Percentiles rank a stretch among this genome's conserved stretches.
Conservation (phyloP, 148 eudicot genomes). For the Persicaria maculosa region DNA sequence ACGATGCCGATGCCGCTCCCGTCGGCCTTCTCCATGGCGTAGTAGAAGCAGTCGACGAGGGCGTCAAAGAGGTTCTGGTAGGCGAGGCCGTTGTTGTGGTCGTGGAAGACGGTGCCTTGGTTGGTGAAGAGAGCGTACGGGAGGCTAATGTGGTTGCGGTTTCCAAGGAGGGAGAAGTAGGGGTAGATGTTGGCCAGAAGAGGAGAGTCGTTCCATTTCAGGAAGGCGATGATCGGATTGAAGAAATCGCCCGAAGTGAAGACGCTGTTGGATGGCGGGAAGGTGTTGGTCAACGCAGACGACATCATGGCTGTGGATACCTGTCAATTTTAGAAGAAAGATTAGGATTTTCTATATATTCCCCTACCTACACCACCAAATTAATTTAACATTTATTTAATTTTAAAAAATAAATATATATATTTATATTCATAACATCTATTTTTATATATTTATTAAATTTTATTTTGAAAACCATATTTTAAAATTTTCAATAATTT, state of each 20-base stretch:
- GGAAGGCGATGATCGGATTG: constrained; percentile 18
- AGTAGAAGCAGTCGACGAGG: constrained; percentile 18
- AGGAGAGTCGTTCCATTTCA: constrained; percentile 16
- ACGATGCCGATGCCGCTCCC: constrained; percentile 21
- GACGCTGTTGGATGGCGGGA: constrained; percentile 24
- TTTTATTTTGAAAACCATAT: too few relatives aligned
- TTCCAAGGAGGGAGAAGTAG: constrained; percentile 17
- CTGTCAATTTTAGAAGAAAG: too few relatives aligned
- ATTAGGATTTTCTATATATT: too few relatives aligned
- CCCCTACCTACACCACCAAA: too few relatives aligned
- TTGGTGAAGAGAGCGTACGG: constrained; percentile 22
- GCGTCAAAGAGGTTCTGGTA: constrained; percentile 20
- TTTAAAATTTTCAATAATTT: too few relatives aligned
- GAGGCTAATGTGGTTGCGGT: not conserved
- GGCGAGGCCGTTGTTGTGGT: constrained; percentile 13
- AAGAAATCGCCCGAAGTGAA: constrained; percentile 14
- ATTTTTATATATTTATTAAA: too few relatives aligned
- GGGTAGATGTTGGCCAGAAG: constrained; percentile 34
- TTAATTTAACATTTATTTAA: too few relatives aligned
- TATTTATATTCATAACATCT: too few relatives aligned
- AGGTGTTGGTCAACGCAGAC: constrained; percentile 7
- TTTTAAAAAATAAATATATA: too few relatives aligned
- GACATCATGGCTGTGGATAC: not conserved
- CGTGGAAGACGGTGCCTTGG: not conserved
- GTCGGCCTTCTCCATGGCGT: constrained; percentile 34